Conservation (phyloP, 2,329 filamentous ascomycete species). For the Juglanconis juglandina region DNA sequence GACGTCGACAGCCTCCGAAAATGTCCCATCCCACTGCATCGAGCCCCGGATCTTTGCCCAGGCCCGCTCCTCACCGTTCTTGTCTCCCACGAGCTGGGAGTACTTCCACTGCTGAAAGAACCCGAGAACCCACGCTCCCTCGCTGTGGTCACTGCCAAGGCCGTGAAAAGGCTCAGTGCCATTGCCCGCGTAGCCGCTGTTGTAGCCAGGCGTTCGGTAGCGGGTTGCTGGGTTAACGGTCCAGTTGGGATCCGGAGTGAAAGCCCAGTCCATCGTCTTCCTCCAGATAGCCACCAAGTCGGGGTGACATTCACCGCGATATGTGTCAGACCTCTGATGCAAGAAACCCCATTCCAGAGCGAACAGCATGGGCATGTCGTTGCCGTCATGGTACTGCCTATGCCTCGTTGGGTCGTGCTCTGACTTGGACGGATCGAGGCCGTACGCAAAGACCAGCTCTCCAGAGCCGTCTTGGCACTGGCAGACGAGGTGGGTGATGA, state of each 20-base stretch:
- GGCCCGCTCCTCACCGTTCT: background rate
- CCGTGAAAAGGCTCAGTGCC: conserved; percentile 17
- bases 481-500: background rate
- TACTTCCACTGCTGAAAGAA: conserved; percentile 22
- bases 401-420: background rate
- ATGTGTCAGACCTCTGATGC: background rate
- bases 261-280: conserved; percentile 20
- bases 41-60: conserved; percentile 19
- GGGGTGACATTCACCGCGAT: background rate
- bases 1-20: conserved; percentile 21
- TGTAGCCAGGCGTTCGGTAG: background rate
- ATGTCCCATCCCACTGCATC: conserved; percentile 22
- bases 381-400: conserved; percentile 21
- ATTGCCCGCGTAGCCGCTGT: conserved; percentile 11
- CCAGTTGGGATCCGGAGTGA: conserved; percentile 12
- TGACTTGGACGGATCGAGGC: background rate
- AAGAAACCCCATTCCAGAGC: conserved; percentile 19
- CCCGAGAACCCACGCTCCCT: conserved; percentile 21
- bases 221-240: background rate
- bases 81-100: conserved; percentile 5
- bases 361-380: conserved; percentile 22
- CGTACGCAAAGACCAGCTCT: conserved; percentile 19
- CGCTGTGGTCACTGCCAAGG: conserved; percentile 19
- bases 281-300: conserved; percentile 6
- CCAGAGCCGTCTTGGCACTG: background rate